Percentiles rank a stretch among this genome's conserved stretches.
Evolutionary conservation across 805 yeast species (phyloP).

Genomic region (Candida maesae): DNA sequence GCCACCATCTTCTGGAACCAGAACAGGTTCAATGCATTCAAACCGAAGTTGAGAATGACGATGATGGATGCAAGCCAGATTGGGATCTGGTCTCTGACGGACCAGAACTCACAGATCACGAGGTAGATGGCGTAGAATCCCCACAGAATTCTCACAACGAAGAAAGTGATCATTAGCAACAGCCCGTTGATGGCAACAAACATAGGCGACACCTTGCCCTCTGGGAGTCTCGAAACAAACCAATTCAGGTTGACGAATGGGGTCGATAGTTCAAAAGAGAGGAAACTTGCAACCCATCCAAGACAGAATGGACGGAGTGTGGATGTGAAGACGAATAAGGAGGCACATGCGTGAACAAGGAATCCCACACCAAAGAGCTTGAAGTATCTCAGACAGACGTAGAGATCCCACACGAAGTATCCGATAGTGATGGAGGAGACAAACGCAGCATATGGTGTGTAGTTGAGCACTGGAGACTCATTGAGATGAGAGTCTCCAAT

Average conservation of each 20-base stretch:
- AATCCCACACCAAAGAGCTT: conserved; percentile 77
- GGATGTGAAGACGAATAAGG: conserved; percentile 65
- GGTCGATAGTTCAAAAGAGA: conserved; percentile 83
- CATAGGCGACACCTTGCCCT: conserved; percentile 53
- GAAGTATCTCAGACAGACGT: conserved; percentile 61
- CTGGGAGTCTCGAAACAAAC: conserved; percentile 79
- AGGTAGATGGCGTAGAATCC: conserved; percentile 70
- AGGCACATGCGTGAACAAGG: conserved; percentile 78
- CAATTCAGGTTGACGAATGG: conserved; percentile 95
- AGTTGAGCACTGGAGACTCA: conserved; percentile 57
- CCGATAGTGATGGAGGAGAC: conserved; percentile 73
- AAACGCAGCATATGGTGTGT: conserved; percentile 71
- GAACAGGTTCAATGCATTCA: conserved; percentile 65
- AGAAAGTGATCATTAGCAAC: conserved; percentile 63
- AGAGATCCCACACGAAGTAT: conserved; percentile 87
- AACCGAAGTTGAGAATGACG: conserved; percentile 53
- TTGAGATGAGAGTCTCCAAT: conserved; percentile 50
- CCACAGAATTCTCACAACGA: conserved; percentile 77
- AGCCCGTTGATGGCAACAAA: conserved; percentile 68
- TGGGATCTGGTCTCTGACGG: conserved; percentile 43
- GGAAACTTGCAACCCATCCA: conserved; percentile 78
- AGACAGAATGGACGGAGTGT: conserved; percentile 71
- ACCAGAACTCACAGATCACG: conserved; percentile 46
- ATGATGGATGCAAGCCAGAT: conserved; percentile 44
- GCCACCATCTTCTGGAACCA: conserved; percentile 90